phyloP scores from a whole-genome alignment of 257 asterid genomes.

The Ajuga chamaepitys region DNA sequence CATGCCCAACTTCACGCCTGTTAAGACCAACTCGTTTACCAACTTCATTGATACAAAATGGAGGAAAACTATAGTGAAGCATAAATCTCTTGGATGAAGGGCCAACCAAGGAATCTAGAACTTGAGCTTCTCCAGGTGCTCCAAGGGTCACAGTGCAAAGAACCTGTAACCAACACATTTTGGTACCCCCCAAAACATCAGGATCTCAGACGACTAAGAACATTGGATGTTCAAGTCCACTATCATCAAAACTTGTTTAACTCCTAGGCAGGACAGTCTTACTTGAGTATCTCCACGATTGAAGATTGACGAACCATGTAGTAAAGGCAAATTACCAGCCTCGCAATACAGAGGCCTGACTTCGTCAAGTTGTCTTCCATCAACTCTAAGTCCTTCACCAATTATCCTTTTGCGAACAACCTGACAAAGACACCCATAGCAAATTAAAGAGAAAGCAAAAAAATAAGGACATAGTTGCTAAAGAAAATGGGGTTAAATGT shows the following conservation, averaged over 20 bases:
- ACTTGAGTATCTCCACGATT: conserved; percentile 98
- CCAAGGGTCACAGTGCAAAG: conserved; percentile 97
- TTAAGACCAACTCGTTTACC: conserved; percentile 86
- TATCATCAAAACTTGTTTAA: background rate
- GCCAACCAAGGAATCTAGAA: conserved; percentile 75
- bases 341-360: conserved; percentile 86
- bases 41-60: conserved; percentile 89
- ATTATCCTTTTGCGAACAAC: conserved; percentile 85
- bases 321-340: conserved; percentile 73
- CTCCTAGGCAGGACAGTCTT: conserved; percentile 10
- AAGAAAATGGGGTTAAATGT: background rate
- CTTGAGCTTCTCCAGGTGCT: conserved; percentile 97
- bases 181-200: conserved; percentile 13
- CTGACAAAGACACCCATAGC: conserved; percentile 33
- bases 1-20: conserved; percentile 99
- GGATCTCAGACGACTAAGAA: conserved; percentile 2
- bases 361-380: conserved; percentile 89
- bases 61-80: conserved; percentile 98
- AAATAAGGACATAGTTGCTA: background rate
- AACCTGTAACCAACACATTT: conserved; percentile 50
- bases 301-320: conserved; percentile 88
- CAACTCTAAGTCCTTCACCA: conserved; percentile 81
- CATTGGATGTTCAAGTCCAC: background rate
- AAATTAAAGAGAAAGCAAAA: conserved; percentile 12
- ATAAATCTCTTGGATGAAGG: conserved; percentile 92